These are phyloP conservation scores for Podaxis sp. DNA, from an alignment of 768 basidiomycete genomes.

Conservation along the genomic window DNA sequence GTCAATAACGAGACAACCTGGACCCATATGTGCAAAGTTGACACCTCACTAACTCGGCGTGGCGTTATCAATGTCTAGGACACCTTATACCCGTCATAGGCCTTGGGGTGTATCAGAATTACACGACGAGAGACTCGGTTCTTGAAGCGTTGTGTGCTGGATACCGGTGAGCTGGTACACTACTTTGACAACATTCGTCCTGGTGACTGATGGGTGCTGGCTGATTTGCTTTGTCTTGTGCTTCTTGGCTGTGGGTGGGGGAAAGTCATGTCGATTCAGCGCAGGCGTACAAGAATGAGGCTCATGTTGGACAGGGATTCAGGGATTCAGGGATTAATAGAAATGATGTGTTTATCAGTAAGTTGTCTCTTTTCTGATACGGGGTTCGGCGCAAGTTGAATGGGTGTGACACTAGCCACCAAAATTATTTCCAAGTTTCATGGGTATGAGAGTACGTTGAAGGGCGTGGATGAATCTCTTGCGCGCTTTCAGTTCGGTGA, in stretches of 20 bases:
- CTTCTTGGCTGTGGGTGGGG: not conserved
- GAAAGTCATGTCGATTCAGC: constrained; percentile 74
- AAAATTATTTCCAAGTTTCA: constrained; percentile 60
- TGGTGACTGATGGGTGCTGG: too few relatives aligned
- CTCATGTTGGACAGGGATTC: constrained; percentile 58
- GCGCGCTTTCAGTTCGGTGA: constrained; percentile 57
- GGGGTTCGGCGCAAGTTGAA: constrained; percentile 9
- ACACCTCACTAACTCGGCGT: constrained; percentile 20
- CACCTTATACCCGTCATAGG: constrained; percentile 64
- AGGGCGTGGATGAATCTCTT: constrained; percentile 62
- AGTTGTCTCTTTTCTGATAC: constrained; percentile 18
- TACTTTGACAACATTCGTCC: too few relatives aligned
- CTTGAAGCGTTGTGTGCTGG: constrained; percentile 64
- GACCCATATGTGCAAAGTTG: not conserved
- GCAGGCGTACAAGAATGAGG: constrained; percentile 67
- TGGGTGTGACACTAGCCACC: constrained; percentile 45
- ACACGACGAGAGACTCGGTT: constrained; percentile 52
- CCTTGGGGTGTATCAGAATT: constrained; percentile 72
- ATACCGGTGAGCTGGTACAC: constrained; percentile 37
- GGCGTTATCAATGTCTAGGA: constrained; percentile 34
- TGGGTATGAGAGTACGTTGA: constrained; percentile 60
- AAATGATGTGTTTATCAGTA: constrained; percentile 72
- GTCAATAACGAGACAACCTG: not conserved
- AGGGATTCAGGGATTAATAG: constrained; percentile 55
- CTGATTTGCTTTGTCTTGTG: not conserved